Conservation (phyloP, 129 eudicot genomes). For the Flaveria trinervia region DNA sequence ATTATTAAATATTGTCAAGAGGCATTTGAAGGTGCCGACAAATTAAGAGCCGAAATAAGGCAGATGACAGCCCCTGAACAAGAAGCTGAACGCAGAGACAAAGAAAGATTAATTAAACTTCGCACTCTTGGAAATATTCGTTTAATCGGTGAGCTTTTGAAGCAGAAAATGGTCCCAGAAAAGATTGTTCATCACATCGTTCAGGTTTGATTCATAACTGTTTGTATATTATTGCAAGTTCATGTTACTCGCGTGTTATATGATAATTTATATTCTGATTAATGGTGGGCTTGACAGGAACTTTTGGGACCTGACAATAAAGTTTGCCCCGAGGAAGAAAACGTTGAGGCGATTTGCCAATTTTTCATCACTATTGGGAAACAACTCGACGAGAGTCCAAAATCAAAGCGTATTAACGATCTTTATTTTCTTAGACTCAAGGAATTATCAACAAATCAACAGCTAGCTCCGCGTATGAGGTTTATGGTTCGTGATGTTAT, state of each 20-base stretch:
- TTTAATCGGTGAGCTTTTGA: conserved; percentile 89
- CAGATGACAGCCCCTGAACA: conserved; percentile 75
- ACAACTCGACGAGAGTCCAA: conserved; percentile 72
- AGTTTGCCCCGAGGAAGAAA: conserved; percentile 73
- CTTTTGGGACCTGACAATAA: conserved; percentile 69
- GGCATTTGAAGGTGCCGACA: conserved; percentile 92
- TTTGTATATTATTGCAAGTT: not conserved
- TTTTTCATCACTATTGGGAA: conserved; percentile 79
- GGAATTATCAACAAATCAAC: conserved; percentile 56
- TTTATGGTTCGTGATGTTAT: conserved; percentile 79
- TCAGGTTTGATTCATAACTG: conserved; percentile 49
- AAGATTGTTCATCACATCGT: conserved; percentile 90
- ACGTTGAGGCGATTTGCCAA: conserved; percentile 85
- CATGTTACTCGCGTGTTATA: not conserved
- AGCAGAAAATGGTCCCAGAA: conserved; percentile 90
- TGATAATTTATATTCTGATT: not conserved
- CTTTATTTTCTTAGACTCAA: conserved; percentile 57
- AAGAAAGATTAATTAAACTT: conserved; percentile 71
- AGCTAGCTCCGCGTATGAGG: conserved; percentile 61
- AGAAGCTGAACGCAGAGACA: conserved; percentile 77
- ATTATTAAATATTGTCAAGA: conserved; percentile 79
- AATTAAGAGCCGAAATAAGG: conserved; percentile 61
- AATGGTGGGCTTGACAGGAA: conserved; percentile 44
- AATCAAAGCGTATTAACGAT: conserved; percentile 66
- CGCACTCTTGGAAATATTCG: conserved; percentile 89